Evolutionary conservation across 768 basidiomycete genomes (phyloP).

Genomic region (Kwoniella sp.): DNA sequence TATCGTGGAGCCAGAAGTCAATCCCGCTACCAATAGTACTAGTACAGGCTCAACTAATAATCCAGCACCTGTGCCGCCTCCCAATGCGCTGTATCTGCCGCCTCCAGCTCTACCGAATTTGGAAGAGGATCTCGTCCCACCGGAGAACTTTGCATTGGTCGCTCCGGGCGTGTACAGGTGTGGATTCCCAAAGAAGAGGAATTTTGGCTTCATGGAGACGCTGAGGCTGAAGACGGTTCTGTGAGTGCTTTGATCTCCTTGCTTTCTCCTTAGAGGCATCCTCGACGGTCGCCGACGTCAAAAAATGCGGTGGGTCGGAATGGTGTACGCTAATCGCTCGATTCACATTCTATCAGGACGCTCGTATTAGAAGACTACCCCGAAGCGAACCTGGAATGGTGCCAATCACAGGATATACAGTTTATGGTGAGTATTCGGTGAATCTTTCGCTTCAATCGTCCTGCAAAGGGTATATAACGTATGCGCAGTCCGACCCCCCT

Average conservation of each 20-base stretch:
- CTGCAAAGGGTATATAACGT: too few species aligned
- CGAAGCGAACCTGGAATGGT: conserved; percentile 56
- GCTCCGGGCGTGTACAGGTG: conserved; percentile 52
- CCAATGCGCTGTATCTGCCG: conserved; percentile 42
- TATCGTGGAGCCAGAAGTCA: neutral
- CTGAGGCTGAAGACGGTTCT: conserved; percentile 57
- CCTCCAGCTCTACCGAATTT: conserved; percentile 41
- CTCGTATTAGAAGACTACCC: conserved; percentile 58
- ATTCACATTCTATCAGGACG: conserved; percentile 31
- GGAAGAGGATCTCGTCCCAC: conserved; percentile 52
- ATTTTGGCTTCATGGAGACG: conserved; percentile 57
- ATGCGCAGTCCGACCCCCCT: too few species aligned
- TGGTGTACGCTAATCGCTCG: too few species aligned
- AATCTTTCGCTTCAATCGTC: too few species aligned
- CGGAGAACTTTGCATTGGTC: conserved; percentile 57
- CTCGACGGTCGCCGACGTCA: neutral
- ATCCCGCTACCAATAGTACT: neutral
- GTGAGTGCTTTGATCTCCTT: conserved; percentile 38
- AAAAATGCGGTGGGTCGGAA: too few species aligned
- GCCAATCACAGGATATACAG: conserved; percentile 55
- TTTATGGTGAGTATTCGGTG: conserved; percentile 51
- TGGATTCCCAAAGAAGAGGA: conserved; percentile 54
- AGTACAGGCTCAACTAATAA: neutral
- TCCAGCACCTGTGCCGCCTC: conserved; percentile 3
- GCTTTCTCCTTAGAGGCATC: neutral